phyloP scores from a whole-genome alignment of 2,329 filamentous ascomycete genomes.

The Thermothelomyces thermophilus region DNA sequence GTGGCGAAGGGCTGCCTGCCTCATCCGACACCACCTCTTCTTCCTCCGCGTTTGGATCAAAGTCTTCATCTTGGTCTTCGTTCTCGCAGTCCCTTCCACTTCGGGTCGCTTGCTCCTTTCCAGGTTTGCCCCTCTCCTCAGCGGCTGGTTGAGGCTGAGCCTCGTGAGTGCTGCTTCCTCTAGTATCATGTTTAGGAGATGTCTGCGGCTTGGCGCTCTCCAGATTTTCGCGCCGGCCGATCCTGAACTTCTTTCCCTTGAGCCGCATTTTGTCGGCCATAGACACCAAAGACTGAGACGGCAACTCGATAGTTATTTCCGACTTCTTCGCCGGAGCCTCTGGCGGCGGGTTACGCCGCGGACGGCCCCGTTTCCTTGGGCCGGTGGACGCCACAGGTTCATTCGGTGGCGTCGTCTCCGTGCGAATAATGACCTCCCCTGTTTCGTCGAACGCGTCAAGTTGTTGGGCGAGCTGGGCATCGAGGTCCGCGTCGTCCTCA shows the following conservation, averaged over 20 bases:
- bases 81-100: no score
- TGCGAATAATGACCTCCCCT: slow-evolving; percentile 23
- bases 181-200: background rate
- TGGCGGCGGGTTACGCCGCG: slow-evolving; percentile 24
- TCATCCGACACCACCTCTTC: slow-evolving; percentile 22
- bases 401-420: background rate
- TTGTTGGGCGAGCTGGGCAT: slow-evolving; percentile 32
- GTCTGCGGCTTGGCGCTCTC: slow-evolving; percentile 1
- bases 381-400: background rate
- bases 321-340: background rate
- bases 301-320: slow-evolving; percentile 12
- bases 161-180: background rate
- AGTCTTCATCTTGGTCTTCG: slow-evolving; percentile 18
- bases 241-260: slow-evolving; percentile 48
- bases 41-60: slow-evolving; percentile 20
- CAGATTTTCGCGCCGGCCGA: slow-evolving; percentile 34
- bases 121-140: background rate
- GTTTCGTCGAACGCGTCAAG: slow-evolving; percentile 26
- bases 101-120: background rate
- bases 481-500: slow-evolving; percentile 25
- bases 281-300: slow-evolving; percentile 39
- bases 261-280: slow-evolving; percentile 53
- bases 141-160: background rate
- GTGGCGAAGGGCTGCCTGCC: slow-evolving; percentile 11
- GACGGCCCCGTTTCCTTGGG: slow-evolving; percentile 31